A percentile compares a stretch with the other conserved stretches of the same genome.
Conservation (phyloP, 441 rosid species). For the Populus hybrid region DNA sequence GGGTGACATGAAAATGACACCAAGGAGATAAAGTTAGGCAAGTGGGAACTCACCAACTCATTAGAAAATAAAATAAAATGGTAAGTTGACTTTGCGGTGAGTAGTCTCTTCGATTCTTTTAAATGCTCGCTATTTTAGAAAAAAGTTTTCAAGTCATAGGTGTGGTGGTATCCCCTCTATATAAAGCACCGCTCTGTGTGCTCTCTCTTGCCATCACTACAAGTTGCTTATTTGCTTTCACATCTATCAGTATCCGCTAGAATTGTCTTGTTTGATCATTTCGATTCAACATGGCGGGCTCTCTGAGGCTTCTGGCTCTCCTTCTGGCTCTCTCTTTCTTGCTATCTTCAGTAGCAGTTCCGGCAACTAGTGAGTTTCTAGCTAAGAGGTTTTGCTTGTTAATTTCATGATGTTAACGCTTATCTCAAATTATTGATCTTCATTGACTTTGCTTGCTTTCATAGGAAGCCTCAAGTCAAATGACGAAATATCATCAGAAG, state of each 20-base stretch:
- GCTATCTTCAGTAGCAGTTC: slow-evolving; percentile 39
- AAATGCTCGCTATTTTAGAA: neutral
- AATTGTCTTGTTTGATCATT: neutral
- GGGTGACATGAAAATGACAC: slow-evolving; percentile 22
- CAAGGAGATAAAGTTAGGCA: slow-evolving; percentile 27
- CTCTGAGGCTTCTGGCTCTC: slow-evolving; percentile 24
- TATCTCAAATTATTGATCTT: neutral
- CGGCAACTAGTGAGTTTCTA: slow-evolving; percentile 41
- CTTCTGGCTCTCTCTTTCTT: slow-evolving; percentile 38
- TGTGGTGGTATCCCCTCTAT: slow-evolving; percentile 14
- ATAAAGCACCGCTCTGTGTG: slow-evolving; percentile 11
- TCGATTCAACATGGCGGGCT: slow-evolving; percentile 24
- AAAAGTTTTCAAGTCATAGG: neutral
- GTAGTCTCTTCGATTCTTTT: neutral
- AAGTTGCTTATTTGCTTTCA: neutral
- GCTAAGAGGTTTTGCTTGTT: neutral
- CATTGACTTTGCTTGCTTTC: neutral
- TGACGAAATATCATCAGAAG: slow-evolving; percentile 17
- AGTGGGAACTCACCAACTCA: slow-evolving; percentile 37
- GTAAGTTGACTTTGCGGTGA: slow-evolving; percentile 39
- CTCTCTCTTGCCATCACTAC: slow-evolving; percentile 1
- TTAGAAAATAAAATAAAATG: slow-evolving; percentile 4
- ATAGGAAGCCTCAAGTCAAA: slow-evolving; percentile 42
- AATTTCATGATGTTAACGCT: neutral
- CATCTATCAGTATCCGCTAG: neutral